These are phyloP conservation scores for Suillus tomentosus DNA, from an alignment of 768 basidiomycete species.

Conservation along the genomic window DNA sequence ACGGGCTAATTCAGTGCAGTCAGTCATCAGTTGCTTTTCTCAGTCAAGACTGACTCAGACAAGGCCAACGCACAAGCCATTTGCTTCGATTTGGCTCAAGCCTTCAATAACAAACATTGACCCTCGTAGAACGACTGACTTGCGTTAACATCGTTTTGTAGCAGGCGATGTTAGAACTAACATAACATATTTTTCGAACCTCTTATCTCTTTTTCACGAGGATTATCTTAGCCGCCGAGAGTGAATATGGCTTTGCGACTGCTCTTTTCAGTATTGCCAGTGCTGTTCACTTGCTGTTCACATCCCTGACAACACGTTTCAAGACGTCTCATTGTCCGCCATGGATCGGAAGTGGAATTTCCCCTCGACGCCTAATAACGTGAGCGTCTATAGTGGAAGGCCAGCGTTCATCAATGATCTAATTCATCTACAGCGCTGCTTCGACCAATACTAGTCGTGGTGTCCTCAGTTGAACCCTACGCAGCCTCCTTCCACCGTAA, in stretches of 20 bases:
- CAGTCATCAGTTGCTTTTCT: neutral
- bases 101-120: neutral
- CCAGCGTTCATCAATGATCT: neutral
- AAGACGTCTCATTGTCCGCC: neutral
- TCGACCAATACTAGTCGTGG: neutral
- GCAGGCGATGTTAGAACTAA: neutral
- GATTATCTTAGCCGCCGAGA: neutral
- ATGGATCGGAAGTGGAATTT: neutral
- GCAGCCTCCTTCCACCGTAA: neutral
- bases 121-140: neutral
- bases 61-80: neutral
- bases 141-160: neutral
- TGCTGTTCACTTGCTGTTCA: neutral
- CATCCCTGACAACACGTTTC: slow-evolving; percentile 2
- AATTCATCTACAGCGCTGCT: neutral
- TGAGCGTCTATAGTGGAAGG: neutral
- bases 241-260: too few species aligned
- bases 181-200: neutral
- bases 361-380: too few species aligned
- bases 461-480: neutral
- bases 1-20: neutral
- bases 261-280: neutral
- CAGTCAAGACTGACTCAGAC: neutral
- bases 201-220: neutral
- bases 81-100: neutral